Evolutionary conservation across 169 alveolate species (phyloP).

Genomic region (Babesia sp.): DNA sequence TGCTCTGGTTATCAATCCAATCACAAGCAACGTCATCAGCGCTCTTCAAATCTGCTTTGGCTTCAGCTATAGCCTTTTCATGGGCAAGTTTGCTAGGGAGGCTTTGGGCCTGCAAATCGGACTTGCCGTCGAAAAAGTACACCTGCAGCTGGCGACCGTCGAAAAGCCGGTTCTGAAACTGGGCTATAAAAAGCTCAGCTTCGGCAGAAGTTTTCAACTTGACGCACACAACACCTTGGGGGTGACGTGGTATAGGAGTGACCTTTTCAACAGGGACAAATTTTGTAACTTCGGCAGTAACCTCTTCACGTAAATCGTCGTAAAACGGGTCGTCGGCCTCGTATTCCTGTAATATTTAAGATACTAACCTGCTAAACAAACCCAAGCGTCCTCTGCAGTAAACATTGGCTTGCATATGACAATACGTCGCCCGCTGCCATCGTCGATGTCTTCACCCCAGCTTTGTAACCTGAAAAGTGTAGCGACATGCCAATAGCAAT

Average conservation of each 20-base stretch:
- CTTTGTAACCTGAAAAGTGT: constrained; percentile 52
- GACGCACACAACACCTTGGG: constrained; percentile 85
- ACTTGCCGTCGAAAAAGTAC: constrained; percentile 84
- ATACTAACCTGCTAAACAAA: not conserved
- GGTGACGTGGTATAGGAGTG: constrained; percentile 79
- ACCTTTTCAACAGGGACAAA: constrained; percentile 61
- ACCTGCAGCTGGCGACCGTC: constrained; percentile 81
- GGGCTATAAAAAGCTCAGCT: constrained; percentile 77
- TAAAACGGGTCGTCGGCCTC: constrained; percentile 66
- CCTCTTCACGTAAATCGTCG: constrained; percentile 63
- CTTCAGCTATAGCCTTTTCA: constrained; percentile 1
- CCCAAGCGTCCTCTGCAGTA: constrained; percentile 74
- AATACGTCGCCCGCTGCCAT: constrained; percentile 75
- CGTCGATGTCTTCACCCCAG: constrained; percentile 73
- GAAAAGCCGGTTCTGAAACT: constrained; percentile 74
- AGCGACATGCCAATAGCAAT: not conserved
- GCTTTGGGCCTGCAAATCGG: constrained; percentile 81
- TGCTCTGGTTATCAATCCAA: constrained; percentile 67
- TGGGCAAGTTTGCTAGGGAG: constrained; percentile 58
- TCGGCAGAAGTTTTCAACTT: constrained; percentile 81
- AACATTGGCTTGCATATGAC: constrained; percentile 75
- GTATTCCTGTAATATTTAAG: constrained; percentile 12
- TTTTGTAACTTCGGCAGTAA: constrained; percentile 53
- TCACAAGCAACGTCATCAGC: constrained; percentile 30
- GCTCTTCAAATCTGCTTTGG: not conserved